phyloP scores from a whole-genome alignment of 495 filamentous ascomycete species.

The Chlorociboria aeruginascens region DNA sequence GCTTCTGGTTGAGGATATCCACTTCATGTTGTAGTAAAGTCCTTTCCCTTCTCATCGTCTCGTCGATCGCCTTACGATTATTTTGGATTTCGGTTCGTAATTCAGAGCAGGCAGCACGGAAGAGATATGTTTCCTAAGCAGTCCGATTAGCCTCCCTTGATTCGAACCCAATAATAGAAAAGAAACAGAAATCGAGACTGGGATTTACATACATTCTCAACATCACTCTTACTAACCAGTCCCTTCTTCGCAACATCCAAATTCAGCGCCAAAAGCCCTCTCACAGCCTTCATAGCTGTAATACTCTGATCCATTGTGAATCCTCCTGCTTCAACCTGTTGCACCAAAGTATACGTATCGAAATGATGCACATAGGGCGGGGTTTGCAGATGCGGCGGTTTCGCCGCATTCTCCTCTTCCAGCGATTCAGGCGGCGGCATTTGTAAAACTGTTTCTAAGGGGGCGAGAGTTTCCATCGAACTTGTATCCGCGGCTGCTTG shows the following conservation, averaged over 20 bases:
- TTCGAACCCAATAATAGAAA: background rate
- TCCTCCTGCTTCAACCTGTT: constrained; percentile 54
- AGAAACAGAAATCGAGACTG: background rate
- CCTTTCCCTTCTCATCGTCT: constrained; percentile 65
- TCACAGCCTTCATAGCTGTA: constrained; percentile 79
- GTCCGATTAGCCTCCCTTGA: background rate
- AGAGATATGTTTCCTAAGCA: constrained; percentile 69
- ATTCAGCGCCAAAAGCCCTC: constrained; percentile 62
- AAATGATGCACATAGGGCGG: constrained; percentile 90
- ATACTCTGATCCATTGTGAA: constrained; percentile 61
- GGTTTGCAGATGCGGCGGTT: constrained; percentile 53
- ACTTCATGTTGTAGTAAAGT: constrained; percentile 82
- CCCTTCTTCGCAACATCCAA: constrained; percentile 64
- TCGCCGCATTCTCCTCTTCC: constrained; percentile 22
- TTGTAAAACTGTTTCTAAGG: constrained; percentile 24
- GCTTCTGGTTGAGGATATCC: constrained; percentile 76
- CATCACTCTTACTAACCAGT: constrained; percentile 42
- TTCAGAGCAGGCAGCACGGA: constrained; percentile 88
- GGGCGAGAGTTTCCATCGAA: constrained; percentile 16
- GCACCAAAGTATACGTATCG: constrained; percentile 81
- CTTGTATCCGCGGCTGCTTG: constrained; percentile 13
- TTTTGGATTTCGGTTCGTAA: constrained; percentile 69
- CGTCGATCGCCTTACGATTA: constrained; percentile 45
- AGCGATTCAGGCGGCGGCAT: constrained; percentile 25
- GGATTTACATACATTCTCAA: constrained; percentile 27